A percentile compares a stretch with the other conserved stretches of the same genome.
phyloP scores from a whole-genome alignment of 2,329 filamentous ascomycete species.

The Lasiodiplodia sp. region DNA sequence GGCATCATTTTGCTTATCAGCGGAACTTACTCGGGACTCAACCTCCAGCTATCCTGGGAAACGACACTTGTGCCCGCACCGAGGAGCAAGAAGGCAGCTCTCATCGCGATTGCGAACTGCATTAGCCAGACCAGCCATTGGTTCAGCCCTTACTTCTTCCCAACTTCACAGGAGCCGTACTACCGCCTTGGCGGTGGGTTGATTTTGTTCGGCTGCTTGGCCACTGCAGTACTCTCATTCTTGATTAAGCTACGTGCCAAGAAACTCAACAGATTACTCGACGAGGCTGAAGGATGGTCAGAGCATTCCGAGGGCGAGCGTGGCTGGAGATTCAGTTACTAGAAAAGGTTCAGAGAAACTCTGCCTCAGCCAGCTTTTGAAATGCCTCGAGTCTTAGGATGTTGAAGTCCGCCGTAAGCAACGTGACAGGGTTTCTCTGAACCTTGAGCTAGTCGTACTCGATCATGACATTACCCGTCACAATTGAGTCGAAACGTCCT shows the following conservation, averaged over 20 bases:
- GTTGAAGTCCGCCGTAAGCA: too few relatives aligned
- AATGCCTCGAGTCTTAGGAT: too few relatives aligned
- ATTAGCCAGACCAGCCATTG: constrained; percentile 50
- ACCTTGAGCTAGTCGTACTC: too few relatives aligned
- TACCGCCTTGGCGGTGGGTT: constrained; percentile 37
- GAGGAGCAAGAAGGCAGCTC: constrained; percentile 50
- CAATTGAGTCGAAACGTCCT: too few relatives aligned
- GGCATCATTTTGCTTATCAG: constrained; percentile 41
- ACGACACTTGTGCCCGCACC: constrained; percentile 52
- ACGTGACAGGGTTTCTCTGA: too few relatives aligned
- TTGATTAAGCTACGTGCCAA: constrained; percentile 38
- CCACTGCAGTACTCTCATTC: constrained; percentile 34
- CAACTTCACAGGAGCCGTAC: constrained; percentile 37
- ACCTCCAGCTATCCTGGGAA: constrained; percentile 53
- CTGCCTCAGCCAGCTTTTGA: too few relatives aligned
- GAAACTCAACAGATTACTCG: constrained; percentile 39
- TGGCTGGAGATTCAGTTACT: too few relatives aligned
- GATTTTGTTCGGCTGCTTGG: constrained; percentile 40
- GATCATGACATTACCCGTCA: too few relatives aligned
- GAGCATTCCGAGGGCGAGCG: too few relatives aligned
- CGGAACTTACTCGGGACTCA: constrained; percentile 50
- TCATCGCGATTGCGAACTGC: constrained; percentile 54
- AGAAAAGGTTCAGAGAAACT: too few relatives aligned
- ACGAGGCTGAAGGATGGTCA: constrained; percentile 26
- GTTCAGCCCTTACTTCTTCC: constrained; percentile 53